Conservation (phyloP, 2,329 filamentous ascomycete genomes). For the Paraconiothyrium brasiliense region DNA sequence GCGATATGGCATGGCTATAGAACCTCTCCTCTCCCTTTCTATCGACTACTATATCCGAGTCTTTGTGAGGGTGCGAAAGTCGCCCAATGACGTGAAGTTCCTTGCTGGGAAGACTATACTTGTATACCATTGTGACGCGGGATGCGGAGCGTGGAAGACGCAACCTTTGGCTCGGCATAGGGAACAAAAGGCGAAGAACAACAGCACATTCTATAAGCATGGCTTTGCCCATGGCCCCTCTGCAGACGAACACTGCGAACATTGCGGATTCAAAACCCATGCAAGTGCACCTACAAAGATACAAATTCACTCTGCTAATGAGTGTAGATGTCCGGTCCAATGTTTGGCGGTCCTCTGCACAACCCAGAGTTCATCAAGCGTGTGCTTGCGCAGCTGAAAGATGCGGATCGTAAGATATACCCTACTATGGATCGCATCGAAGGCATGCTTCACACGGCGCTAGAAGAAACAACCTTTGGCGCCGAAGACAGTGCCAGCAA, state of each 20-base stretch:
- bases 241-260: constrained; percentile 73
- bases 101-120: constrained; percentile 91
- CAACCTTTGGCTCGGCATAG: constrained; percentile 80
- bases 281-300: constrained; percentile 25
- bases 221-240: constrained; percentile 76
- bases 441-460: constrained; percentile 88
- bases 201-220: constrained; percentile 77
- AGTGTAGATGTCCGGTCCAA: constrained; percentile 76
- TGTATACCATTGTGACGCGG: constrained; percentile 87
- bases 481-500: constrained; percentile 30
- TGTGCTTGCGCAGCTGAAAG: constrained; percentile 77
- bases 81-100: constrained; percentile 88
- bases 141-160: constrained; percentile 90
- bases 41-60: constrained; percentile 95
- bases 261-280: constrained; percentile 89
- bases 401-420: constrained; percentile 74
- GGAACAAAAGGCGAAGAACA: constrained; percentile 73
- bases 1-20: constrained; percentile 85
- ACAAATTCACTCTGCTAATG: constrained; percentile 1
- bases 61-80: constrained; percentile 83
- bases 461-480: constrained; percentile 71
- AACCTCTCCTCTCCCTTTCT: constrained; percentile 89
- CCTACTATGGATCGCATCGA: constrained; percentile 82
- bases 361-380: constrained; percentile 82
- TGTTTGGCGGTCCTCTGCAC: constrained; percentile 93